phyloP scores from a whole-genome alignment of 2,329 filamentous ascomycete genomes.

The Elsinoe perseae region DNA sequence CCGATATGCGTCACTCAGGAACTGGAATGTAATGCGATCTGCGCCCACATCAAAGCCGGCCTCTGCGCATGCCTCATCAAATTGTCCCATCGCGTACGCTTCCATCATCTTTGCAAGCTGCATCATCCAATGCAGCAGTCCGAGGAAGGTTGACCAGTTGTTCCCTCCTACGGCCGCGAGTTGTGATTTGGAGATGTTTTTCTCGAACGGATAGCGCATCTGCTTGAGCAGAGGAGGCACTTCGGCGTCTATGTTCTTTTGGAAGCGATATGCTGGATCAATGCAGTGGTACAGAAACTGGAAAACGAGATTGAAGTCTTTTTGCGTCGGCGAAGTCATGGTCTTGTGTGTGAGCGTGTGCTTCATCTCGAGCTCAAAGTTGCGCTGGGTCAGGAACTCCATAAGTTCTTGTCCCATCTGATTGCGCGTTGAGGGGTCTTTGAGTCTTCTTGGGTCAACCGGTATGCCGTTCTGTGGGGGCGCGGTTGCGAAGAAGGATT shows the following conservation, averaged over 20 bases:
- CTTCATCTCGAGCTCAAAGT: slow-evolving; percentile 98
- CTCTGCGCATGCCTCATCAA: slow-evolving; percentile 84
- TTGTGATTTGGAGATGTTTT: slow-evolving; percentile 92
- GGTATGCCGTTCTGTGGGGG: slow-evolving; percentile 75
- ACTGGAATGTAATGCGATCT: slow-evolving; percentile 90
- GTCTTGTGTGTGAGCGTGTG: slow-evolving; percentile 85
- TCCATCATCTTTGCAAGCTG: slow-evolving; percentile 92
- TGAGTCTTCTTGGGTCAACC: slow-evolving; percentile 76
- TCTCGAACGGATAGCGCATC: slow-evolving; percentile 87
- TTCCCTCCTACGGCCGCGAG: slow-evolving; percentile 91
- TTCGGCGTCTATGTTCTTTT: slow-evolving; percentile 91
- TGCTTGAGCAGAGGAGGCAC: slow-evolving; percentile 89
- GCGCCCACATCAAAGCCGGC: slow-evolving; percentile 79
- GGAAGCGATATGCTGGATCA: slow-evolving; percentile 86
- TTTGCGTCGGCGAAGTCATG: slow-evolving; percentile 89
- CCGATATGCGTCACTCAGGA: slow-evolving; percentile 79
- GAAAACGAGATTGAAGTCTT: slow-evolving; percentile 97
- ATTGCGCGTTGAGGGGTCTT: slow-evolving; percentile 69
- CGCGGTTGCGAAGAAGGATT: slow-evolving; percentile 90
- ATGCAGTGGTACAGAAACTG: slow-evolving; percentile 96
- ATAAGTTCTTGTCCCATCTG: slow-evolving; percentile 81
- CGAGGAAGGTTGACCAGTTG: slow-evolving; percentile 94
- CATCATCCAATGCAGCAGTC: slow-evolving; percentile 98
- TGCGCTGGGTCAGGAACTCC: slow-evolving; percentile 86
- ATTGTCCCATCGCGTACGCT: slow-evolving; percentile 66